Conservation (phyloP, 2,329 filamentous ascomycete species). For the Diaporthe caulivora region DNA sequence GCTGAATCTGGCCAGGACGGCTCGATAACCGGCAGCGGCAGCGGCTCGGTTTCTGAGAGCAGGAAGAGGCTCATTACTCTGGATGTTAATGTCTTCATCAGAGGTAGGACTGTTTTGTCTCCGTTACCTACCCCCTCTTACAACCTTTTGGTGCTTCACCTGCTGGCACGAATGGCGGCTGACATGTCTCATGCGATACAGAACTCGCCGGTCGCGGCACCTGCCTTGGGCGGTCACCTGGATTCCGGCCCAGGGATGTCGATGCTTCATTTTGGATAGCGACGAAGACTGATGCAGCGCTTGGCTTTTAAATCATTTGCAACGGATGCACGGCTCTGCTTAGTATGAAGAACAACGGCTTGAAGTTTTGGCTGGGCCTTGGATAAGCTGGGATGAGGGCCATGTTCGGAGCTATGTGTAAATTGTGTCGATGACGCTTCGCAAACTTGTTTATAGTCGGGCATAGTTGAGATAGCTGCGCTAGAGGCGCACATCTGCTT, state of each 20-base stretch:
- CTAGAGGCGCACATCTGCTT: neutral
- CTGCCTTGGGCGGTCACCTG: constrained; percentile 49
- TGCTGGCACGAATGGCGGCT: neutral
- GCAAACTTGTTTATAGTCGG: neutral
- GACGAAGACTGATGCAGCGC: constrained; percentile 8
- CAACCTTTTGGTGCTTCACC: neutral
- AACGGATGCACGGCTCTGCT: neutral
- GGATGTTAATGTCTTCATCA: constrained; percentile 46
- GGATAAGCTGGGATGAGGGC: neutral
- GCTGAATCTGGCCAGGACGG: neutral
- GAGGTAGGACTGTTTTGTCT: constrained; percentile 40
- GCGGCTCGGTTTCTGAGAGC: neutral
- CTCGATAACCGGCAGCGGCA: neutral
- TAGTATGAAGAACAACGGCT: neutral
- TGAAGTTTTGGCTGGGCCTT: neutral
- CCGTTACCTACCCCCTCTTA: neutral
- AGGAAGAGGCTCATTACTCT: constrained; percentile 42
- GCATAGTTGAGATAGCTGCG: neutral
- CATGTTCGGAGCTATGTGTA: neutral
- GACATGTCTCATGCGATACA: constrained; percentile 33
- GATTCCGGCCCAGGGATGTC: constrained; percentile 47
- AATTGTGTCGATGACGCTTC: neutral
- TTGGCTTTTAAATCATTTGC: constrained; percentile 2
- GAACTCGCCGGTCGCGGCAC: constrained; percentile 46
- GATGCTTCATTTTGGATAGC: constrained; percentile 47